phyloP scores from a whole-genome alignment of 2,329 filamentous ascomycete genomes.

The Claviceps maximensis region DNA sequence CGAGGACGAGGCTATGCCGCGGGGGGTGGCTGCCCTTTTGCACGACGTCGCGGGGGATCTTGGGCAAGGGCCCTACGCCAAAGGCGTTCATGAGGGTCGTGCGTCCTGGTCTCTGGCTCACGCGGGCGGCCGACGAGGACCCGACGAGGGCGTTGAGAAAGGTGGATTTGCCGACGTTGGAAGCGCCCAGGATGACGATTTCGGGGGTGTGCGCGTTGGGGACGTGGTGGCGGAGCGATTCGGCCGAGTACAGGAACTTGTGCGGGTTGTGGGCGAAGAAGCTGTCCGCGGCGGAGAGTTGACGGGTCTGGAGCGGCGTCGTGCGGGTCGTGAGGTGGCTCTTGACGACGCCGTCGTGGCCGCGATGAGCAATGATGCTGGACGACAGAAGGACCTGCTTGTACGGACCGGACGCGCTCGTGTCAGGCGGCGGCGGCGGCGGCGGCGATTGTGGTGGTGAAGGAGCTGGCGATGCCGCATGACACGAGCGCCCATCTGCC shows the following conservation, averaged over 20 bases:
- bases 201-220: slow-evolving; percentile 41
- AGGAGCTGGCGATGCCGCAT: not conserved
- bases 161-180: slow-evolving; percentile 81
- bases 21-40: slow-evolving; percentile 27
- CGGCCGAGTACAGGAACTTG: slow-evolving; percentile 37
- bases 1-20: slow-evolving; percentile 32
- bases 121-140: slow-evolving; percentile 28
- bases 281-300: slow-evolving; percentile 17
- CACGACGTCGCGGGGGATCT: slow-evolving; percentile 14
- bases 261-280: slow-evolving; percentile 17
- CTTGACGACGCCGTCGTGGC: not conserved
- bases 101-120: slow-evolving; percentile 36
- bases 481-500: not conserved
- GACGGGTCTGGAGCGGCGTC: slow-evolving; percentile 12
- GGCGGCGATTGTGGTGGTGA: not conserved
- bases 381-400: slow-evolving; percentile 8
- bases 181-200: slow-evolving; percentile 71
- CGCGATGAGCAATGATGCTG: slow-evolving; percentile 8
- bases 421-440: not conserved
- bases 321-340: slow-evolving; percentile 3
- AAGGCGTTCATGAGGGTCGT: slow-evolving; percentile 44
- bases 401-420: slow-evolving; percentile 1
- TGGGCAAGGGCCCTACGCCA: slow-evolving; percentile 33
- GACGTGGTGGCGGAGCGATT: slow-evolving; percentile 33
- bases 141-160: slow-evolving; percentile 73